Evolutionary conservation across 2,329 filamentous ascomycete species (phyloP).

Genomic region (Xylariaceae sp.): DNA sequence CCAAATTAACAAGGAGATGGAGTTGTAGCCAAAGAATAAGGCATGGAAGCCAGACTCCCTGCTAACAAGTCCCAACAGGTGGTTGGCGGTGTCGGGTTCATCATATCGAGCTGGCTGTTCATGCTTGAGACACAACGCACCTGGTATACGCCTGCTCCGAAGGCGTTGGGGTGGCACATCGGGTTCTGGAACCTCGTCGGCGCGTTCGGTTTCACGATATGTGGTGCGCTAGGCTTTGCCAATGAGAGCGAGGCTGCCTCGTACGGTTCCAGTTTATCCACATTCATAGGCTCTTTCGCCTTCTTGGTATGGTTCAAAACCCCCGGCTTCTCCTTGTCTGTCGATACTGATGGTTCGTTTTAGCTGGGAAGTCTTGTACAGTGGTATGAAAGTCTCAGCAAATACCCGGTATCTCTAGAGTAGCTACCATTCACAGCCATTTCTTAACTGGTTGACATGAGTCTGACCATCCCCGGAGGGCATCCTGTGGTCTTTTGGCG

Average conservation of each 20-base stretch:
- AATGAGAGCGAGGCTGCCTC: conserved; percentile 5
- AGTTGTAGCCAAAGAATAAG: too few species aligned
- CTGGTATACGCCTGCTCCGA: conserved; percentile 11
- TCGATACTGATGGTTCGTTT: not conserved
- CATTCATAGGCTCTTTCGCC: conserved; percentile 13
- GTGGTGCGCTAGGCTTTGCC: conserved; percentile 10
- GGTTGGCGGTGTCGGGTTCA: conserved; percentile 10
- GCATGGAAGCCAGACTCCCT: too few species aligned
- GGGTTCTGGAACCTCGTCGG: conserved; percentile 16
- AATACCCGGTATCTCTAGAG: conserved; percentile 9
- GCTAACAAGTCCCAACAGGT: too few species aligned
- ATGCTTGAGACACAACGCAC: conserved; percentile 13
- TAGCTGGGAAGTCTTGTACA: conserved; percentile 12
- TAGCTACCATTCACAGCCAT: too few species aligned
- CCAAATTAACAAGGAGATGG: too few species aligned
- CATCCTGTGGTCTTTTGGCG: too few species aligned
- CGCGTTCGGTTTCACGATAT: conserved; percentile 8
- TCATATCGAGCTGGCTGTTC: conserved; percentile 11
- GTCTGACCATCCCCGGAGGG: too few species aligned
- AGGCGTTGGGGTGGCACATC: conserved; percentile 12
- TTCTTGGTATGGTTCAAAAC: conserved; percentile 6
- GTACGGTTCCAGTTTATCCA: conserved; percentile 9
- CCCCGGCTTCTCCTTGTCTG: not conserved
- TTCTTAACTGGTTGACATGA: too few species aligned
- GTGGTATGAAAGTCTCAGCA: conserved; percentile 14